Evolutionary conservation across 176 grass and related monocot species (phyloP).

Genomic region (Pontederia paniculata): DNA sequence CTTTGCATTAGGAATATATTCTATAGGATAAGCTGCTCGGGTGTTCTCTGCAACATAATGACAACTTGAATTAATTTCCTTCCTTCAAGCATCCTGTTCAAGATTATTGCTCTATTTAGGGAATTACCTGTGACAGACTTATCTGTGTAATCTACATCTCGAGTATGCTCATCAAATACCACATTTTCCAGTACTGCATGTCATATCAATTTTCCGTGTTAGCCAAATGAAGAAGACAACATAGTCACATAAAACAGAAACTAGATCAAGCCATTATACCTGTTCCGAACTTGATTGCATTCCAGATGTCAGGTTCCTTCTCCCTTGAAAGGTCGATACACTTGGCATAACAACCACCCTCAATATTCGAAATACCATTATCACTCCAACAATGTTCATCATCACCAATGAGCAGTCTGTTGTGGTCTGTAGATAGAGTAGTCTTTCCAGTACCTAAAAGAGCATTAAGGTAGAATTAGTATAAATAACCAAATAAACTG

Average conservation of each 20-base stretch:
- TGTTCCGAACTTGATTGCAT: constrained; percentile 97
- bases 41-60: constrained; percentile 67
- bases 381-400: constrained; percentile 98
- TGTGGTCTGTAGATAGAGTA: constrained; percentile 87
- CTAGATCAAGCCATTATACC: constrained; percentile 26
- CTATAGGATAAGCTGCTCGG: constrained; percentile 84
- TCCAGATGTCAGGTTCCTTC: constrained; percentile 99
- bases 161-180: constrained; percentile 86
- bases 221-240: not conserved
- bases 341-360: constrained; percentile 96
- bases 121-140: constrained; percentile 88
- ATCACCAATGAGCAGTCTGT: constrained; percentile 72
- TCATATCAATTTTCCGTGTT: too few relatives aligned
- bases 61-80: not conserved
- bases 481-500: not conserved
- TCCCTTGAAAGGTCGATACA: constrained; percentile 71
- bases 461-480: not conserved
- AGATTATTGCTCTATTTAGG: not conserved
- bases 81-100: not conserved
- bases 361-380: constrained; percentile 86
- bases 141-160: constrained; percentile 79
- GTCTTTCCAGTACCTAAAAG: constrained; percentile 82
- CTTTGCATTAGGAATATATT: constrained; percentile 92
- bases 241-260: not conserved
- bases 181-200: constrained; percentile 84